Evolutionary conservation across 2,329 filamentous ascomycete species (phyloP).

Genomic region (Fusarium austroafricanum): DNA sequence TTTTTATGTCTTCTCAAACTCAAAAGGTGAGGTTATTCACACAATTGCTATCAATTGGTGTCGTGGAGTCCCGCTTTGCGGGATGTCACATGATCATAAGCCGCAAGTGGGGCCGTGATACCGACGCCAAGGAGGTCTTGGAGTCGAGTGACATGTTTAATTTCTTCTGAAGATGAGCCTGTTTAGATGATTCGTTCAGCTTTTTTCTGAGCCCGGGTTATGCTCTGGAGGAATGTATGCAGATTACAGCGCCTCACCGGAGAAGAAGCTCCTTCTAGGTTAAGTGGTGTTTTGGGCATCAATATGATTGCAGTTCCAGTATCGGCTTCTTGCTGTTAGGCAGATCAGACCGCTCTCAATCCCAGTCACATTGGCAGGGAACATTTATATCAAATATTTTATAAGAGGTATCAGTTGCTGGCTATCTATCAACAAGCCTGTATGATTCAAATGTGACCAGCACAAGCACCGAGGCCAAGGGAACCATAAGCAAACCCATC

Average conservation of each 20-base stretch:
- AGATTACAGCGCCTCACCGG: no score
- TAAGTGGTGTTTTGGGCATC: not conserved
- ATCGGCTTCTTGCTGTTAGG: no score
- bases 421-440: slow-evolving; percentile 33
- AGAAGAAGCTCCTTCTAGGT: not conserved
- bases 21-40: not conserved
- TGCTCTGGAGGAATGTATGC: not conserved
- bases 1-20: not conserved
- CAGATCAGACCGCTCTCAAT: not conserved
- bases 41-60: no score
- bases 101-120: not conserved
- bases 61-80: not conserved
- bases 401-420: slow-evolving; percentile 12
- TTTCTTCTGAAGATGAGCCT: not conserved
- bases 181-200: no score
- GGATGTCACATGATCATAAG: not conserved
- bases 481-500: slow-evolving; percentile 9
- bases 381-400: not conserved
- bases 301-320: not conserved
- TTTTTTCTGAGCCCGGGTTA: not conserved
- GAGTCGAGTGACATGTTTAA: no score
- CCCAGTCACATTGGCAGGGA: not conserved
- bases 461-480: slow-evolving; percentile 28
- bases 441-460: slow-evolving; percentile 39
- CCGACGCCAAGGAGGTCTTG: not conserved